Evolutionary conservation across 2,329 filamentous ascomycete species (phyloP).

Genomic region (Penicillium psychrosexuale): DNA sequence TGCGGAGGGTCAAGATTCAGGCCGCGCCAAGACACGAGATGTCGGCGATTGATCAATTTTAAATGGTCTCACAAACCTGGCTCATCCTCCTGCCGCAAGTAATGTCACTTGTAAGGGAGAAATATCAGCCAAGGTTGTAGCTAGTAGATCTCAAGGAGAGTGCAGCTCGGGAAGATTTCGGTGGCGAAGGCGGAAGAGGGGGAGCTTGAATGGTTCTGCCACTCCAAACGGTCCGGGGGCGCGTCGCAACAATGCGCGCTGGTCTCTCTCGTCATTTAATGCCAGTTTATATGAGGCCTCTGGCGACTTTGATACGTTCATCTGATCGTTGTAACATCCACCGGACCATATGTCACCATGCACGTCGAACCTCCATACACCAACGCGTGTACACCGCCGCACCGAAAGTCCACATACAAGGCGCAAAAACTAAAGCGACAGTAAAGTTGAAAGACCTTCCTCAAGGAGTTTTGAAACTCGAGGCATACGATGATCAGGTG

Average conservation of each 20-base stretch:
- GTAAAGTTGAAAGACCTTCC: slow-evolving; percentile 51
- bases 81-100: slow-evolving; percentile 36
- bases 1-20: slow-evolving; percentile 32
- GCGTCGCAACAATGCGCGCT: slow-evolving; percentile 25
- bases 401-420: slow-evolving; percentile 16
- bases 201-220: slow-evolving; percentile 23
- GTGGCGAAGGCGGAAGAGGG: slow-evolving; percentile 37
- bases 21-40: slow-evolving; percentile 31
- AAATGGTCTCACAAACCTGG: slow-evolving; percentile 36
- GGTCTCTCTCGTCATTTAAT: slow-evolving; percentile 14
- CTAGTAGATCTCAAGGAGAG: slow-evolving; percentile 20
- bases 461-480: slow-evolving; percentile 53
- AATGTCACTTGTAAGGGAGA: slow-evolving; percentile 26
- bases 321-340: slow-evolving; percentile 23
- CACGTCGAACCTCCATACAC: slow-evolving; percentile 21
- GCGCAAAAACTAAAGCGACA: slow-evolving; percentile 38
- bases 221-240: slow-evolving; percentile 9
- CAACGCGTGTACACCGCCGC: slow-evolving; percentile 14
- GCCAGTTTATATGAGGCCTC: slow-evolving; percentile 1
- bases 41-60: slow-evolving; percentile 23
- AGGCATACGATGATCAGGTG: slow-evolving; percentile 42
- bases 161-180: slow-evolving; percentile 36
- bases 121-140: slow-evolving; percentile 29
- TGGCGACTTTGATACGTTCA: neutral
- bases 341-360: slow-evolving; percentile 33